Evolutionary conservation across 1,284 basidiomycete species (phyloP).

Genomic region (Ceratobasidium sp.): DNA sequence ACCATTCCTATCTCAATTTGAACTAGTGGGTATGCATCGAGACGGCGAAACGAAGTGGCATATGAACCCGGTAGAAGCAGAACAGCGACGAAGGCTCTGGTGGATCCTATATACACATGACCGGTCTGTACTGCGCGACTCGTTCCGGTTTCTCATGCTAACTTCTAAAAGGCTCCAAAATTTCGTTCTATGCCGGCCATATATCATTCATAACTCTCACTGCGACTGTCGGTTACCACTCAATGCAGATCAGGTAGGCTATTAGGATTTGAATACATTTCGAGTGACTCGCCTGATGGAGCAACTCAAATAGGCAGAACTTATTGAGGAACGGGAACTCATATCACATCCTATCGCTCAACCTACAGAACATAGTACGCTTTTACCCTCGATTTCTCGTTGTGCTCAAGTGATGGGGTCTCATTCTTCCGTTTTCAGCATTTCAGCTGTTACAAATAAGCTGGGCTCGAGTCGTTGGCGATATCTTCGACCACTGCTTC

Average conservation of each 20-base stretch:
- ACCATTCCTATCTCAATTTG: neutral
- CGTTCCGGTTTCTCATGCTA: neutral
- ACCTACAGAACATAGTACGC: slow-evolving; percentile 32
- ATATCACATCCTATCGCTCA: slow-evolving; percentile 27
- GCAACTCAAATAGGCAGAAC: slow-evolving; percentile 19
- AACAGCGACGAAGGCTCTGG: slow-evolving; percentile 35
- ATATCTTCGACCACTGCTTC: slow-evolving; percentile 31
- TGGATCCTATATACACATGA: slow-evolving; percentile 34
- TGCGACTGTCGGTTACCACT: slow-evolving; percentile 23
- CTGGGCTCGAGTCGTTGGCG: slow-evolving; percentile 29
- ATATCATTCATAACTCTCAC: slow-evolving; percentile 27
- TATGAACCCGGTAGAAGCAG: slow-evolving; percentile 34
- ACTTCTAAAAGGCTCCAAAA: slow-evolving; percentile 20
- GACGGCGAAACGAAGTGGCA: slow-evolving; percentile 33
- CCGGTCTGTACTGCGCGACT: slow-evolving; percentile 7
- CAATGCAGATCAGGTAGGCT: slow-evolving; percentile 31
- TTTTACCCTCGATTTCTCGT: neutral
- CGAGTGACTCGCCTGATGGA: neutral
- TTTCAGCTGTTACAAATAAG: slow-evolving; percentile 28
- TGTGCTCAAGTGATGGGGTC: neutral
- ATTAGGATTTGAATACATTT: too few species aligned
- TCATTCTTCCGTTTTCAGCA: neutral
- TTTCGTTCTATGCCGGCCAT: slow-evolving; percentile 29
- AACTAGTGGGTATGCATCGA: slow-evolving; percentile 33
- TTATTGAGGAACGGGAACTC: slow-evolving; percentile 34